These are phyloP conservation scores for Phanerochaete sordida DNA, from an alignment of 768 basidiomycete genomes.

Conservation along the genomic window DNA sequence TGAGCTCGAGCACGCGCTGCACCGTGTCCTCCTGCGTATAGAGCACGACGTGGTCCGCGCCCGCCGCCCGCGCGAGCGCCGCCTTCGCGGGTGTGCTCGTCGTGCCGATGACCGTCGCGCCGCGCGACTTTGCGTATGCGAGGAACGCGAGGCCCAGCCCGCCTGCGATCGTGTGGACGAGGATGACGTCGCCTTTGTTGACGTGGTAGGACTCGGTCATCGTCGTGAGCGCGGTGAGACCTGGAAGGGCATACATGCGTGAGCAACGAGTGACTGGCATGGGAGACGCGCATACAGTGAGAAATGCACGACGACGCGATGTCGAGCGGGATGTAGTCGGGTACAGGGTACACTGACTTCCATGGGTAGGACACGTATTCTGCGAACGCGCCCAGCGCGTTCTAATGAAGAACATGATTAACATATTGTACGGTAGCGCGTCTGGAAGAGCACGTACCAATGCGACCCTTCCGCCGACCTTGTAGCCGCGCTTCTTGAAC, in stretches of 20 bases:
- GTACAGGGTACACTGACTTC: constrained; percentile 56
- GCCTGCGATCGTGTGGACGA: constrained; percentile 91
- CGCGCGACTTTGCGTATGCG: constrained; percentile 65
- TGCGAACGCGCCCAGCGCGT: constrained; percentile 46
- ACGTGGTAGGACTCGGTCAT: constrained; percentile 85
- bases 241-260: background rate
- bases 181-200: constrained; percentile 71
- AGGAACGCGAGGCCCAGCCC: constrained; percentile 72
- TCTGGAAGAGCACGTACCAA: constrained; percentile 42
- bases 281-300: background rate
- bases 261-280: background rate
- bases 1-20: constrained; percentile 66
- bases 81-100: constrained; percentile 83
- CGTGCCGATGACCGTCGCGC: constrained; percentile 90
- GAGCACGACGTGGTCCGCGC: constrained; percentile 83
- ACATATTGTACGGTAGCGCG: background rate
- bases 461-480: constrained; percentile 69
- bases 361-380: constrained; percentile 70
- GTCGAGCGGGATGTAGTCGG: constrained; percentile 50
- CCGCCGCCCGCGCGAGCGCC: constrained; percentile 66
- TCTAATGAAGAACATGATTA: background rate
- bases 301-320: constrained; percentile 31
- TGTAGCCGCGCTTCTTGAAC: constrained; percentile 61
- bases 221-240: constrained; percentile 73
- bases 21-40: constrained; percentile 74